Percentiles rank a stretch among this genome's conserved stretches.
Conservation (phyloP, 495 filamentous ascomycete genomes). For the Penicillium nucicola region DNA sequence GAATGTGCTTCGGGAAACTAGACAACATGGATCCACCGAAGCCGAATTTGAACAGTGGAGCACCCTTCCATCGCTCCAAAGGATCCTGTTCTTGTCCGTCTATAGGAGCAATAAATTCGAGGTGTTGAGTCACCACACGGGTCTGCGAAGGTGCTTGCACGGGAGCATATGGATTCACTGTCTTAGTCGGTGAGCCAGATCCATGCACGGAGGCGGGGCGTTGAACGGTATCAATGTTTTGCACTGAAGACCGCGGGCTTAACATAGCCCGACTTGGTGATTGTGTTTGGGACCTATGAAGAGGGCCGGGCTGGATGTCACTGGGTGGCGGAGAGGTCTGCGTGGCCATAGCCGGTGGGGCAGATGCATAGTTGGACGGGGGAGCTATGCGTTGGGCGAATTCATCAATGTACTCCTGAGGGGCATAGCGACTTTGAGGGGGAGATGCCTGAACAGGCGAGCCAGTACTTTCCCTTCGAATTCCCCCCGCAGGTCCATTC, state of each 20-base stretch:
- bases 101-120: constrained; percentile 60
- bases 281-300: constrained; percentile 78
- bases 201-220: constrained; percentile 69
- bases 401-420: constrained; percentile 50
- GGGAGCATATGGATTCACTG: constrained; percentile 34
- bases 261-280: constrained; percentile 64
- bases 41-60: constrained; percentile 82
- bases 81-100: constrained; percentile 80
- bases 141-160: constrained; percentile 23
- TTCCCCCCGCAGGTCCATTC: constrained; percentile 3
- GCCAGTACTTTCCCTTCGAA: constrained; percentile 1
- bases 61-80: constrained; percentile 84
- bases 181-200: constrained; percentile 46
- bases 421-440: constrained; percentile 38
- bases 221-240: constrained; percentile 52
- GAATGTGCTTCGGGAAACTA: constrained; percentile 85
- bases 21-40: constrained; percentile 80
- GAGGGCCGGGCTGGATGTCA: constrained; percentile 44
- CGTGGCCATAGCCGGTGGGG: constrained; percentile 34
- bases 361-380: constrained; percentile 30
- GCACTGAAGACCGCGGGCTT: constrained; percentile 47
- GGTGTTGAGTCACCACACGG: constrained; percentile 40
- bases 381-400: constrained; percentile 48
- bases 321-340: constrained; percentile 19
- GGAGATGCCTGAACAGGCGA: constrained; percentile 23